phyloP scores from a whole-genome alignment of 1,139 yeast genomes.

The Spathaspora sp. region DNA sequence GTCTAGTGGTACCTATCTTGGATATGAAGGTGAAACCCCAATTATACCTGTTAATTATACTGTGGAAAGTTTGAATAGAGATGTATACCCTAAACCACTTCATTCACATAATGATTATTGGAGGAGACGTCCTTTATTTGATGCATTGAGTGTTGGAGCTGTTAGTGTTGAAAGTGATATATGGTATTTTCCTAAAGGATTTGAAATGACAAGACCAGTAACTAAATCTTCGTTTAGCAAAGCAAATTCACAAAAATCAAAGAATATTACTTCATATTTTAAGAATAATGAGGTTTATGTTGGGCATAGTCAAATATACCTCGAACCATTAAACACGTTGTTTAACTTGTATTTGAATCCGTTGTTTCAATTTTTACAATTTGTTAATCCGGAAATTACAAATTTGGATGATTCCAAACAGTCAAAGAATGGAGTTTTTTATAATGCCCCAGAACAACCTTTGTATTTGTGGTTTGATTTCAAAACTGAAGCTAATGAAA shows the following conservation, averaged over 20 bases:
- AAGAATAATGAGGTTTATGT: conserved; percentile 50
- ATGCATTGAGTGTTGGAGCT: conserved; percentile 60
- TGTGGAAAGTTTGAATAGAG: conserved; percentile 44
- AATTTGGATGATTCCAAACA: conserved; percentile 14
- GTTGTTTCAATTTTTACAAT: conserved; percentile 45
- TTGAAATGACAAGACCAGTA: conserved; percentile 23
- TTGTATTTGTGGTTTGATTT: conserved; percentile 45
- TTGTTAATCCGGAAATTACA: conserved; percentile 36
- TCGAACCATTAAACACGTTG: conserved; percentile 47
- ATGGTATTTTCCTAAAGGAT: conserved; percentile 48
- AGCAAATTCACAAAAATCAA: conserved; percentile 14
- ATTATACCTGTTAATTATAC: conserved; percentile 15
- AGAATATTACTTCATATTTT: conserved; percentile 22
- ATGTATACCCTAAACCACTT: conserved; percentile 49
- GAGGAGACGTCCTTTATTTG: conserved; percentile 60
- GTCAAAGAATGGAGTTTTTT: conserved; percentile 33
- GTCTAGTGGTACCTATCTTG: conserved; percentile 5
- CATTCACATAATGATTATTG: conserved; percentile 82
- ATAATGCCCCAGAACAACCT: conserved; percentile 39
- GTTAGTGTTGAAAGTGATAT: conserved; percentile 72
- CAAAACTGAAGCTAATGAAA: conserved; percentile 35
- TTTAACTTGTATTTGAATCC: conserved; percentile 55
- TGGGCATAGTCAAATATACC: conserved; percentile 58
- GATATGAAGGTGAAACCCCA: conserved; percentile 13
- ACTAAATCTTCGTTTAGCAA: conserved; percentile 18